phyloP scores from a whole-genome alignment of 2,329 filamentous ascomycete species.

The Colletotrichum scovillei region DNA sequence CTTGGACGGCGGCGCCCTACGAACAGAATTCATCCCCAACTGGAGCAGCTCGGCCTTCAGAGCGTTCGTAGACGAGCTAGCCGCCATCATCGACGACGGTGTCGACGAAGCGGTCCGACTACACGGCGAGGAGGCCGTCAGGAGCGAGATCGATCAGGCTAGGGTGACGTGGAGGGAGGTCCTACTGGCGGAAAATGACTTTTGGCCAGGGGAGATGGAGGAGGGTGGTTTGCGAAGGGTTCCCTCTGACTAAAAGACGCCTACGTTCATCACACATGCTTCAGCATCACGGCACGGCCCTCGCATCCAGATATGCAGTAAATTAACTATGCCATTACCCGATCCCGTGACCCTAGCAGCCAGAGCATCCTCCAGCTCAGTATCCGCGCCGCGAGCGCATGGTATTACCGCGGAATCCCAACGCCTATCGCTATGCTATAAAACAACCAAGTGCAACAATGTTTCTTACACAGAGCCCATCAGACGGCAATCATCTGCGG shows the following conservation, averaged over 20 bases:
- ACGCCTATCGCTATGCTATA: slow-evolving; percentile 32
- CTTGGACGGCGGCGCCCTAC: slow-evolving; percentile 72
- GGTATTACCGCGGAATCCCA: slow-evolving; percentile 29
- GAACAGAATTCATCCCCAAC: slow-evolving; percentile 74
- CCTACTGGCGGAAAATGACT: slow-evolving; percentile 66
- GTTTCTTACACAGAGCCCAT: not conserved
- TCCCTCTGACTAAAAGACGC: not conserved
- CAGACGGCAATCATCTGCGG: slow-evolving; percentile 25
- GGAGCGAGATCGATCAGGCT: slow-evolving; percentile 49
- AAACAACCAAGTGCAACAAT: not conserved
- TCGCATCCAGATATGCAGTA: not conserved
- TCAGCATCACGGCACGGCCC: too few relatives aligned
- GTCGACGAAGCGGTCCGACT: slow-evolving; percentile 52
- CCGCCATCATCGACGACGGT: slow-evolving; percentile 64
- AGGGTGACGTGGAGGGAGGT: slow-evolving; percentile 61
- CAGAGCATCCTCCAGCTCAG: not conserved
- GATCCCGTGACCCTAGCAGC: not conserved
- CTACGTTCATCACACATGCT: not conserved
- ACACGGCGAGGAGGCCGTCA: slow-evolving; percentile 44
- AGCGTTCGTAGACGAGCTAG: slow-evolving; percentile 67
- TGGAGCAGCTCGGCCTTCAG: slow-evolving; percentile 74
- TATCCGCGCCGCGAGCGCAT: not conserved
- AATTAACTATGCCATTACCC: not conserved
- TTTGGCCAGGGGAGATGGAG: slow-evolving; percentile 60
- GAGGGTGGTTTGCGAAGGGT: not conserved